Evolutionary conservation across 2,329 filamentous ascomycete species (phyloP).

Genomic region (Stromatinia cepivora): DNA sequence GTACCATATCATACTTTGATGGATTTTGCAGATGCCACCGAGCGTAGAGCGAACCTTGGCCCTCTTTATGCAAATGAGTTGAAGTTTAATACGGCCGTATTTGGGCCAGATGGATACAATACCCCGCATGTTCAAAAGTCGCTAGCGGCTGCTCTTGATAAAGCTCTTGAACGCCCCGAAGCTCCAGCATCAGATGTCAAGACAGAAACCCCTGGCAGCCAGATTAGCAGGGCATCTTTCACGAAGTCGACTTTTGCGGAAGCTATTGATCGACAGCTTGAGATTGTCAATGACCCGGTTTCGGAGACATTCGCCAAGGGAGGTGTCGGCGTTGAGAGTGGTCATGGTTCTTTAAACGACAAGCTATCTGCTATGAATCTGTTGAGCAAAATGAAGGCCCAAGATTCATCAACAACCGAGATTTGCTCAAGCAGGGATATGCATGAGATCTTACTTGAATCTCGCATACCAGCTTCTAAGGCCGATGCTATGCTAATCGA

Average conservation of each 20-base stretch:
- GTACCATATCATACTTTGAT: conserved; percentile 55
- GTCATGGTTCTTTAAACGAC: conserved; percentile 21
- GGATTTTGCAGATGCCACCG: conserved; percentile 54
- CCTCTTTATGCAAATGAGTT: conserved; percentile 56
- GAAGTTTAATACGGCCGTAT: conserved; percentile 56
- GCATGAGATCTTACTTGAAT: conserved; percentile 54
- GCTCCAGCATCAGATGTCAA: conserved; percentile 27
- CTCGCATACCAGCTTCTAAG: conserved; percentile 31
- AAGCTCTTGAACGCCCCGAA: conserved; percentile 26
- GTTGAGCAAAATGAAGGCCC: conserved; percentile 5
- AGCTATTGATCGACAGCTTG: conserved; percentile 15
- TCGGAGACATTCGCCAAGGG: background rate
- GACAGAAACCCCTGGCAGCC: conserved; percentile 2
- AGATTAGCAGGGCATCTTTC: conserved; percentile 10
- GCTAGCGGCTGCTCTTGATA: conserved; percentile 39
- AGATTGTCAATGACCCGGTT: conserved; percentile 9
- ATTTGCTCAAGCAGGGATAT: conserved; percentile 53
- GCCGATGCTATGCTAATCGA: conserved; percentile 39
- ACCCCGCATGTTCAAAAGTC: conserved; percentile 22
- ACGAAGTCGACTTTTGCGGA: conserved; percentile 21
- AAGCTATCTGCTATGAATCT: conserved; percentile 27
- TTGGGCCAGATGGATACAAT: conserved; percentile 54
- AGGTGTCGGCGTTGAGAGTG: background rate
- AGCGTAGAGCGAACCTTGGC: conserved; percentile 54
- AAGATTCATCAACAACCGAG: conserved; percentile 14